phyloP scores from a whole-genome alignment of 140 eudicot genomes.

The Stevia rebaudiana region DNA sequence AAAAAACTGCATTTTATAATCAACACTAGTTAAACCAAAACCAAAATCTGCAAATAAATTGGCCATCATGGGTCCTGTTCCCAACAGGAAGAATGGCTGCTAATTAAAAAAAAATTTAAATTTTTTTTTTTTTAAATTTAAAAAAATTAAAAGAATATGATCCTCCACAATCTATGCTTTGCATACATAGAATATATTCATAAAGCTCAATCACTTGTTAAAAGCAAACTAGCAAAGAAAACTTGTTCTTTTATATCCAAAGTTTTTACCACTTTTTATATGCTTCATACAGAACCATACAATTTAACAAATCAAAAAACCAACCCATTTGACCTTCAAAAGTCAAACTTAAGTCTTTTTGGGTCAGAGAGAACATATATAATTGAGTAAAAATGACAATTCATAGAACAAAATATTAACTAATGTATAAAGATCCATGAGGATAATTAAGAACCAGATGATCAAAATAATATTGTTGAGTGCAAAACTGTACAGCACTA shows the following conservation, averaged over 20 bases:
- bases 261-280: slow-evolving; percentile 18
- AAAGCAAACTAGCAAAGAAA: slow-evolving; percentile 9
- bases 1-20: neutral
- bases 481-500: slow-evolving; percentile 33
- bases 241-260: slow-evolving; percentile 1
- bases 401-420: slow-evolving; percentile 17
- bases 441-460: slow-evolving; percentile 13
- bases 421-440: slow-evolving; percentile 13
- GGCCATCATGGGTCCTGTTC: slow-evolving; percentile 3
- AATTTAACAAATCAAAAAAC: neutral
- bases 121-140: too few species aligned
- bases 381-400: neutral
- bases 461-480: slow-evolving; percentile 16
- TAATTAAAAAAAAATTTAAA: neutral
- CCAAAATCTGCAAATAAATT: neutral
- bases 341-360: slow-evolving; percentile 13
- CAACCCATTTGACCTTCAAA: neutral
- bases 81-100: slow-evolving; percentile 14
- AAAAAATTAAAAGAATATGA: slow-evolving; percentile 18
- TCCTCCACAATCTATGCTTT: slow-evolving; percentile 31
- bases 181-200: slow-evolving; percentile 30
- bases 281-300: slow-evolving; percentile 24
- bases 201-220: slow-evolving; percentile 21
- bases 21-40: neutral
- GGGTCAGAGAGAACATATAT: neutral